Percentiles rank a stretch among this genome's conserved stretches.
These are phyloP conservation scores for Ogataea sp. DNA, from an alignment of 805 yeast species.

Conservation along the genomic window DNA sequence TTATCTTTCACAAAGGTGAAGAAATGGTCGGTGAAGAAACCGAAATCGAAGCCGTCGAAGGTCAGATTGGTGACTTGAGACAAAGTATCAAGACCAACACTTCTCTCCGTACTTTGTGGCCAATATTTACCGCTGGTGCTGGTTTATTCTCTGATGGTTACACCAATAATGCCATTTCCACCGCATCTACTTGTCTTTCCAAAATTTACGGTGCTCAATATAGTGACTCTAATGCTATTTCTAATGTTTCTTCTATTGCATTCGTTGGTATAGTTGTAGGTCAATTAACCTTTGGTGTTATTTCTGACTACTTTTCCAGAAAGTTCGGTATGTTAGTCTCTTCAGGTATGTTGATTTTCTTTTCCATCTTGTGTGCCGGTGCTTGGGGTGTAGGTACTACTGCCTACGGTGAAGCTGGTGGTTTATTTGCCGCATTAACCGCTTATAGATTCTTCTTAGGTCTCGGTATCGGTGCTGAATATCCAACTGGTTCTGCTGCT, in stretches of 20 bases:
- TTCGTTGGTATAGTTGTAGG: slow-evolving; percentile 92
- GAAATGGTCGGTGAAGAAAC: slow-evolving; percentile 6
- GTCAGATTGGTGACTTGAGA: background rate
- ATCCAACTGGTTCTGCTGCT: slow-evolving; percentile 89
- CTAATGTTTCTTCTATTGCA: slow-evolving; percentile 79
- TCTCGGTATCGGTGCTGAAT: slow-evolving; percentile 90
- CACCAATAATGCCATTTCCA: slow-evolving; percentile 74
- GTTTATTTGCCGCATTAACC: slow-evolving; percentile 77
- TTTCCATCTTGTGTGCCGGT: slow-evolving; percentile 74
- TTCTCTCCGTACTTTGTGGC: slow-evolving; percentile 34
- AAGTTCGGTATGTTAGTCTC: slow-evolving; percentile 78
- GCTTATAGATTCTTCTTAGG: slow-evolving; percentile 85
- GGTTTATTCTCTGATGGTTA: slow-evolving; percentile 93
- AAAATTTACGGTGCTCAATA: slow-evolving; percentile 59
- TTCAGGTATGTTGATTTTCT: slow-evolving; percentile 63
- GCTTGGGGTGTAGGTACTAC: slow-evolving; percentile 69
- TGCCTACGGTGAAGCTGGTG: slow-evolving; percentile 46
- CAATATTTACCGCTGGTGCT: slow-evolving; percentile 80
- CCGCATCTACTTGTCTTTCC: slow-evolving; percentile 65
- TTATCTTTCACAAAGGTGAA: slow-evolving; percentile 15
- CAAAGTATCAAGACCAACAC: slow-evolving; percentile 1
- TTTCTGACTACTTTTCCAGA: slow-evolving; percentile 75
- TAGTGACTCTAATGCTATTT: slow-evolving; percentile 56
- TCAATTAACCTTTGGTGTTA: slow-evolving; percentile 69
- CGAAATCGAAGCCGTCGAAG: slow-evolving; percentile 9